These are phyloP conservation scores for Teratosphaeria nubilosa DNA, from an alignment of 2,329 filamentous ascomycete genomes.

Conservation along the genomic window DNA sequence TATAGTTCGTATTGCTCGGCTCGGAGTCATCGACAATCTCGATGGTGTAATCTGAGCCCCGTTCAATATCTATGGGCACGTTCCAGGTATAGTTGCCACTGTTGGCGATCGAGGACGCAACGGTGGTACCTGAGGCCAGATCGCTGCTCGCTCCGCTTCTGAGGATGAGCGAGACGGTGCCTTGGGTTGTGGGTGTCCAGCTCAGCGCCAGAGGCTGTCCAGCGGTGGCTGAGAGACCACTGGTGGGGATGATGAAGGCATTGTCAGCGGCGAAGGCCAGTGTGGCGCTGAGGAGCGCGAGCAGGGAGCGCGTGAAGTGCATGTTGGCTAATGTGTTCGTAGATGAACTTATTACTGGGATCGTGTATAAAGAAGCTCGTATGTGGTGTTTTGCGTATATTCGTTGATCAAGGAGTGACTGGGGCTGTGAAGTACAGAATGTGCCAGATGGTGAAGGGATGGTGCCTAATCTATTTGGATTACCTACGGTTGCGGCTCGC, in stretches of 20 bases:
- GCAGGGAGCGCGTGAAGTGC: slow-evolving; percentile 34
- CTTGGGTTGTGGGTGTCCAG: slow-evolving; percentile 41
- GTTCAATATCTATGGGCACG: slow-evolving; percentile 31
- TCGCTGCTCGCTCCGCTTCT: slow-evolving; percentile 31
- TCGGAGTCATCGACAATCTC: slow-evolving; percentile 42
- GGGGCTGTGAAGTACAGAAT: background rate
- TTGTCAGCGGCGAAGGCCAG: slow-evolving; percentile 34
- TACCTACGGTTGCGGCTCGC: background rate
- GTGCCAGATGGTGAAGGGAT: background rate
- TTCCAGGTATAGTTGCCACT: slow-evolving; percentile 40
- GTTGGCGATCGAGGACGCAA: slow-evolving; percentile 35
- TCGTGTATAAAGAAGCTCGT: background rate
- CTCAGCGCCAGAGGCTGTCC: slow-evolving; percentile 37
- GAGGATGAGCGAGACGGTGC: slow-evolving; percentile 42
- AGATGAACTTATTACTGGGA: background rate
- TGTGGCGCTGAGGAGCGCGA: slow-evolving; percentile 37
- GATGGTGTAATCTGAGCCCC: slow-evolving; percentile 41
- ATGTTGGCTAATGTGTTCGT: slow-evolving; percentile 21
- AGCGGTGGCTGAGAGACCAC: slow-evolving; percentile 36
- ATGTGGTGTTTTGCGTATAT: background rate
- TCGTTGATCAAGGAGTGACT: background rate
- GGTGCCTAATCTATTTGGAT: background rate
- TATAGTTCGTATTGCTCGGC: slow-evolving; percentile 40
- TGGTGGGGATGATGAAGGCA: slow-evolving; percentile 37
- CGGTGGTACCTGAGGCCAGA: slow-evolving; percentile 21